Base-by-base conservation (phyloP, 495 filamentous ascomycete genomes). In the Penicillium fimorum region DNA sequence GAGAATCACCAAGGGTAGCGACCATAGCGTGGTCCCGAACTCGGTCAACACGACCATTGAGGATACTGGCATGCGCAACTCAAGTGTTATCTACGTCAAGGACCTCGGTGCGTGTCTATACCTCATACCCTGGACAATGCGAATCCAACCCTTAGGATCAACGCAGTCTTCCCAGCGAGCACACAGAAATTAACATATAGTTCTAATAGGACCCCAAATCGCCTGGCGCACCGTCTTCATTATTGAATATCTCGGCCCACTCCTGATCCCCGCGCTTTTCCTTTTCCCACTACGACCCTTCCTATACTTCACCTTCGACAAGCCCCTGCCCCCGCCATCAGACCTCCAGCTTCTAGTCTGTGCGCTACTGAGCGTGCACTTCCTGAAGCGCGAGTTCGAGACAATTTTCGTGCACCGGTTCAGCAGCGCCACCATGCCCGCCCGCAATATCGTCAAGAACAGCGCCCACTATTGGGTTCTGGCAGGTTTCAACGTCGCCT, bases 381-480 rank as follows among this genome's bases (percentile, higher is more conserved):
- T 97, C 80, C 61, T 91, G 62, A 98, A 98, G 79, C 91, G 94
- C 64, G 95, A 97, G 75, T 83, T 88, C 54, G 94, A 98, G 76
- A 96, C 92, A 15, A 58, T 97, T 53, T 96, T 92, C 73, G 84
- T 98, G 54, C 94, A 98, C 79, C 90, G 89, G 69, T 98, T 98
- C 83, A 92, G 89, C 67, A 82, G 85, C 46, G 89, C 90, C 60
- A 97, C 91, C 41, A 97, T 96, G 92, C 92, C 93, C 33, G 83
- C 82, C 53, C 73, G 71, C 67, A 94, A 93, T 75, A 89, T 94
- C 68, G 86, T 93, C 83, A 93, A 93, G 69, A 96, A 97, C 78
- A 88, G 84, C 52, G 83, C 81, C 38, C 93, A 95, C 74, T 96
- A 96, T 83, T 97, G 93, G 91, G 60, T 87, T 12, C 71, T 95